Base-by-base conservation (phyloP, 2,329 filamentous ascomycete species). In the Boeremia lycopersici region DNA sequence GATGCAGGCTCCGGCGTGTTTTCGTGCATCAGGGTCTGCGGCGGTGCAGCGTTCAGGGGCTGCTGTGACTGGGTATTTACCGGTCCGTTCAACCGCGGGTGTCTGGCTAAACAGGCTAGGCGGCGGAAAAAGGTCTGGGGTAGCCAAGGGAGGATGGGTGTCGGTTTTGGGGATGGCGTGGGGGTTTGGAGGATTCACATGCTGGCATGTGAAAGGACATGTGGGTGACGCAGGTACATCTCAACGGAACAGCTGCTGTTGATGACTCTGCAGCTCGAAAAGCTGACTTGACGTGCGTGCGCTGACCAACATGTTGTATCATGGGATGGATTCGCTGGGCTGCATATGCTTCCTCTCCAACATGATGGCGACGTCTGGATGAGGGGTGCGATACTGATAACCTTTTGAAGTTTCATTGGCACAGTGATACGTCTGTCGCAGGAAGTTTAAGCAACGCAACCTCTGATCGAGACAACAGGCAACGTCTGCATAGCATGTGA, bases 1-100 rank as follows among this genome's bases (percentile, higher is more conserved):
- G 23, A 11, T 23, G 19, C 19, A 23, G 19, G 19, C 19, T 53
- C 49, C 52, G 52, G 47, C 36, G 52, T 35, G 36, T 55, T 56
- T 56, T 56, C 48, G 53, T 52, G 53, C 33, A 40, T 48, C 47
- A 51, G 47, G 53, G 53, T 52, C 47, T 40, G 40, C n/a, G 31
- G 31, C 42, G 39, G 31, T 56, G 53, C 53, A 38, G 26, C 30
- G 8, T 10, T 31, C 23, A 12, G 43, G 38, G 13, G 17, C 15
- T 26, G 36, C 48, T 44, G 17, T 56, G 43, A 56, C 48, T 56
- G 53, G 48, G 48, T 33, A 56, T 56, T 43, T 56, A 48, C 53
- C 53, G 53, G 53, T 56, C 42, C 43, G 48, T 48, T 40, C 38
- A 34, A 38, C 53, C 53, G 53, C 53, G 53, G 53, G 38, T 45